A percentile compares a stretch with the other conserved stretches of the same genome.
These are phyloP conservation scores for Cnidoscolus chayamansa DNA, from an alignment of 441 rosid species.

Conservation along the genomic window DNA sequence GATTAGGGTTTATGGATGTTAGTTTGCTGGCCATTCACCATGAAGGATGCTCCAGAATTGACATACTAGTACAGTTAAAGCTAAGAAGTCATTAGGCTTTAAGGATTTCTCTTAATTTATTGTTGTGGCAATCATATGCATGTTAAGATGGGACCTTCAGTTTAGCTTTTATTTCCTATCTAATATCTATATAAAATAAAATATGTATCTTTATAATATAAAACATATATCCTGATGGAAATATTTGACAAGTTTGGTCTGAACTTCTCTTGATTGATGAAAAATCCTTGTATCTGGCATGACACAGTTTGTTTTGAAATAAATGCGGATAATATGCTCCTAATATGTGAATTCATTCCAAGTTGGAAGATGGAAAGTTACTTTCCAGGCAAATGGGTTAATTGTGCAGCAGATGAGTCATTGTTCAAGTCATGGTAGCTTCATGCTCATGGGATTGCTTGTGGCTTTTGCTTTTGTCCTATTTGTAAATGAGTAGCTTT, in stretches of 20 bases:
- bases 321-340: neutral
- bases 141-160: neutral
- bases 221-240: neutral
- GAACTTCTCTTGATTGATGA: neutral
- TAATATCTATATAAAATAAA: neutral
- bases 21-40: neutral
- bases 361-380: neutral
- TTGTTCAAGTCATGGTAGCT: neutral
- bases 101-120: neutral
- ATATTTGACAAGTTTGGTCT: neutral
- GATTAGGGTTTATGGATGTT: neutral
- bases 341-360: neutral
- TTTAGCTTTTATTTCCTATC: neutral
- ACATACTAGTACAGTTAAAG: neutral
- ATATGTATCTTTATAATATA: neutral
- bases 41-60: neutral
- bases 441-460: neutral
- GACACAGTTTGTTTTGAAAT: too few relatives aligned
- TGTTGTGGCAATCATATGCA: neutral
- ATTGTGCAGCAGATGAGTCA: neutral
- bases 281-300: too few relatives aligned
- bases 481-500: neutral
- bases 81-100: neutral
- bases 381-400: neutral
- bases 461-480: neutral